phyloP scores from a whole-genome alignment of 2,329 filamentous ascomycete genomes.

The Elsinoe ampelina region DNA sequence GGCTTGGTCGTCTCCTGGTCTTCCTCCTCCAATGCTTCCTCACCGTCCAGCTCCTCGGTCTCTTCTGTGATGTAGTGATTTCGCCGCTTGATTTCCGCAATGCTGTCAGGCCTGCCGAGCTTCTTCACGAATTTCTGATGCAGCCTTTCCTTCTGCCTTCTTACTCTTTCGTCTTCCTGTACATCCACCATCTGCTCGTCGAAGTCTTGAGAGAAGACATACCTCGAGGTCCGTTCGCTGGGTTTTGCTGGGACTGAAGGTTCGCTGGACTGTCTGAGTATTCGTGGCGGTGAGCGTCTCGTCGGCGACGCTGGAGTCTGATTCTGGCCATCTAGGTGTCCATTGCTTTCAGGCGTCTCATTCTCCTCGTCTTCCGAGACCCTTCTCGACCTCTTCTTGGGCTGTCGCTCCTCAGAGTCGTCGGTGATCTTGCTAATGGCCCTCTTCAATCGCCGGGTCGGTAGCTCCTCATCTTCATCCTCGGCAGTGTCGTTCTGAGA shows the following conservation, averaged over 20 bases:
- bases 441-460: constrained; percentile 30
- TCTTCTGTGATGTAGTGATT: constrained; percentile 49
- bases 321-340: not conserved
- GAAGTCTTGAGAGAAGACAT: constrained; percentile 40
- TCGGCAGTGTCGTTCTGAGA: constrained; percentile 27
- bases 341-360: constrained; percentile 1
- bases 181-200: constrained; percentile 27
- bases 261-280: constrained; percentile 20
- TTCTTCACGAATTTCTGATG: constrained; percentile 85
- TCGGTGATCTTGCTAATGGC: constrained; percentile 11
- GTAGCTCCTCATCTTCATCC: constrained; percentile 30
- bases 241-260: constrained; percentile 13
- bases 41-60: constrained; percentile 40
- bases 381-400: constrained; percentile 17
- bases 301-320: constrained; percentile 6
- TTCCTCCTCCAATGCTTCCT: constrained; percentile 49
- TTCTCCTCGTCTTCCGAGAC: constrained; percentile 12
- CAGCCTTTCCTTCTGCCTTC: constrained; percentile 57
- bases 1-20: constrained; percentile 41
- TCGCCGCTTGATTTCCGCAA: constrained; percentile 56
- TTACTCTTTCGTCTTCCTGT: constrained; percentile 43
- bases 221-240: constrained; percentile 47
- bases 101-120: constrained; percentile 74
- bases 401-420: constrained; percentile 18
- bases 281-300: constrained; percentile 20